phyloP scores from a whole-genome alignment of 2,329 filamentous ascomycete species.

The Graphilbum fragrans region DNA sequence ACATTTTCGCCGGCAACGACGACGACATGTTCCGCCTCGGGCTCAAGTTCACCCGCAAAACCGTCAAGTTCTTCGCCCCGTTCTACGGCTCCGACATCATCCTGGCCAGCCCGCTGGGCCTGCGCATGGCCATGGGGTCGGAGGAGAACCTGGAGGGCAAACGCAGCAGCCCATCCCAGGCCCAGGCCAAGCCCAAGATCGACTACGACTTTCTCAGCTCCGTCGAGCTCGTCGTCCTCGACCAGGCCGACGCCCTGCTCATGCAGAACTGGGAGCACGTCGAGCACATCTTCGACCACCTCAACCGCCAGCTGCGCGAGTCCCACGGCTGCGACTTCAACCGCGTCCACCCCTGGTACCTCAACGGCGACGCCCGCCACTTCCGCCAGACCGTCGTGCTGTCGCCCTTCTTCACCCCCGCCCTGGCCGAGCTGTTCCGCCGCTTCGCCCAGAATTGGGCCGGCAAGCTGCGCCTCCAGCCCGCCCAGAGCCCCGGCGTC shows the following conservation, averaged over 20 bases:
- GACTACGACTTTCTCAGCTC: slow-evolving; percentile 91
- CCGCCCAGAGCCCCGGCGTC: slow-evolving; percentile 50
- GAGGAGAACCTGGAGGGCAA: slow-evolving; percentile 42
- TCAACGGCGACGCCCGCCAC: slow-evolving; percentile 71
- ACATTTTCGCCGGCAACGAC: slow-evolving; percentile 87
- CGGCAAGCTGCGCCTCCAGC: slow-evolving; percentile 64
- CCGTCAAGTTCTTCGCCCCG: slow-evolving; percentile 83
- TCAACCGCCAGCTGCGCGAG: slow-evolving; percentile 83
- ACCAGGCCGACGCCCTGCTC: slow-evolving; percentile 83
- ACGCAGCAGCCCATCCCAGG: slow-evolving; percentile 40
- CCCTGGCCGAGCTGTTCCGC: slow-evolving; percentile 70
- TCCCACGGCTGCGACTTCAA: slow-evolving; percentile 89
- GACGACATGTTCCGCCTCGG: slow-evolving; percentile 95
- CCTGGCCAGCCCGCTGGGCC: slow-evolving; percentile 75
- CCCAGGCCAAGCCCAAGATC: slow-evolving; percentile 28
- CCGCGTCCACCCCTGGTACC: slow-evolving; percentile 80
- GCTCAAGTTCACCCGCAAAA: slow-evolving; percentile 95
- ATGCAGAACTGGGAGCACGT: slow-evolving; percentile 99
- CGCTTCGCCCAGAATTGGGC: slow-evolving; percentile 67
- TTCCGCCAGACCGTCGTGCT: slow-evolving; percentile 79
- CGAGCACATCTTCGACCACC: slow-evolving; percentile 78
- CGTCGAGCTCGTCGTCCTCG: slow-evolving; percentile 79
- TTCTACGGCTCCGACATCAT: slow-evolving; percentile 98
- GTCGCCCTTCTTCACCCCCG: slow-evolving; percentile 75
- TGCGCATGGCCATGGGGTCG: slow-evolving; percentile 82